phyloP scores from a whole-genome alignment of 2,329 filamentous ascomycete genomes.

The Acarospora socialis region DNA sequence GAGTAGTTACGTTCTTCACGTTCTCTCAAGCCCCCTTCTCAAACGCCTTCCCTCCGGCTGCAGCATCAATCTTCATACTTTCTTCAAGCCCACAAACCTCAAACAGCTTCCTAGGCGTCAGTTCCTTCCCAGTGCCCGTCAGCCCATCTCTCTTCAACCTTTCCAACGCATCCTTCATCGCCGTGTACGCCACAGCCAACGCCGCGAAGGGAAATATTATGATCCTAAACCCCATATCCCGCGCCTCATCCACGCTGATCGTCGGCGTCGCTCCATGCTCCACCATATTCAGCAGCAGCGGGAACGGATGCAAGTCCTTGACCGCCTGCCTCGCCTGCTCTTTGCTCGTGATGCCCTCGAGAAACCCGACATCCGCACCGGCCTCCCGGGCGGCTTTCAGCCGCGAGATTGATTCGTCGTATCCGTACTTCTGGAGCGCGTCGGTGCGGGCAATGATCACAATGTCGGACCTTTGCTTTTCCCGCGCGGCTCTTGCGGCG shows the following conservation, averaged over 20 bases:
- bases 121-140: slow-evolving; percentile 18
- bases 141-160: slow-evolving; percentile 25
- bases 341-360: slow-evolving; percentile 27
- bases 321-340: slow-evolving; percentile 25
- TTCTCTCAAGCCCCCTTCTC: too few species aligned
- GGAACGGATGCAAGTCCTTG: slow-evolving; percentile 24
- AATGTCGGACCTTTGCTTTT: slow-evolving; percentile 26
- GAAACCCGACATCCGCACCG: slow-evolving; percentile 29
- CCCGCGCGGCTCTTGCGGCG: slow-evolving; percentile 22
- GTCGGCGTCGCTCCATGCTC: slow-evolving; percentile 27
- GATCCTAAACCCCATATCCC: slow-evolving; percentile 26
- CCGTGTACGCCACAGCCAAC: slow-evolving; percentile 22
- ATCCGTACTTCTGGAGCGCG: slow-evolving; percentile 22
- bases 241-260: slow-evolving; percentile 23
- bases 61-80: slow-evolving; percentile 26
- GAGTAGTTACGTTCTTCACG: too few species aligned
- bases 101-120: slow-evolving; percentile 27
- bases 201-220: slow-evolving; percentile 28
- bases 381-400: slow-evolving; percentile 26
- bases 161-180: slow-evolving; percentile 23
- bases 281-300: slow-evolving; percentile 30
- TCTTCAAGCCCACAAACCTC: slow-evolving; percentile 30
- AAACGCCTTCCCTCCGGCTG: slow-evolving; percentile 19
- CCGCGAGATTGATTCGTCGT: slow-evolving; percentile 26
- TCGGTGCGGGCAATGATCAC: slow-evolving; percentile 32